Conservation (phyloP, 2,329 filamentous ascomycete species). For the Cyphellophora europaea region DNA sequence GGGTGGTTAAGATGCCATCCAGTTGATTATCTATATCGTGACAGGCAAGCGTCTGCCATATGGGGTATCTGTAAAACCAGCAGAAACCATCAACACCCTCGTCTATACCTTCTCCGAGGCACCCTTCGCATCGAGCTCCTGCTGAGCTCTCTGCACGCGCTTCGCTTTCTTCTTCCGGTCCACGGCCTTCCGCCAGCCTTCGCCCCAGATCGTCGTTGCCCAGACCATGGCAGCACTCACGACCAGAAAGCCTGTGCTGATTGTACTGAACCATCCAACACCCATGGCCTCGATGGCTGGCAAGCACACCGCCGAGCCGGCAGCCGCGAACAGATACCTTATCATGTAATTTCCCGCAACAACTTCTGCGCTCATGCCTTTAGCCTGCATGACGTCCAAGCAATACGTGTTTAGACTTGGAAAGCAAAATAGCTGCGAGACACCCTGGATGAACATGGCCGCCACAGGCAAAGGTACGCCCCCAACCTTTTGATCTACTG, state of each 20-base stretch:
- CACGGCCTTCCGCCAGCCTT: slow-evolving; percentile 44
- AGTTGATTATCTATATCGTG: no score
- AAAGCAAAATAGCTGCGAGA: slow-evolving; percentile 68
- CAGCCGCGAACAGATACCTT: slow-evolving; percentile 64
- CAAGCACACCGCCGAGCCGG: slow-evolving; percentile 61
- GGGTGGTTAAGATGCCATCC: no score
- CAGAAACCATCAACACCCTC: no score
- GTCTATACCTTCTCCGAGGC: slow-evolving; percentile 1
- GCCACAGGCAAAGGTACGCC: slow-evolving; percentile 55
- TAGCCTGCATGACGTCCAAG: slow-evolving; percentile 65
- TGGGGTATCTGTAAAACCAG: no score
- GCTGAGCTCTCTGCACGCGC: slow-evolving; percentile 19
- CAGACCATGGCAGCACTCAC: slow-evolving; percentile 36
- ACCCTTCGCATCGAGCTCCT: slow-evolving; percentile 6
- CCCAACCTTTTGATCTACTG: slow-evolving; percentile 44
- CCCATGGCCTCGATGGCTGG: slow-evolving; percentile 67
- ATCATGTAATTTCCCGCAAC: slow-evolving; percentile 73
- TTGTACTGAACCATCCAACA: slow-evolving; percentile 72
- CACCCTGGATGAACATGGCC: slow-evolving; percentile 64
- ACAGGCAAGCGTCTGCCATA: no score
- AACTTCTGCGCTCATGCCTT: slow-evolving; percentile 57
- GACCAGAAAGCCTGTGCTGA: slow-evolving; percentile 51
- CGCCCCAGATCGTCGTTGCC: slow-evolving; percentile 42
- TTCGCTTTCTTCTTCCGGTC: slow-evolving; percentile 38
- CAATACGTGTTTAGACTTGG: slow-evolving; percentile 72